Evolutionary conservation across 352 stramenopile genomes (phyloP), one percentile per base, ranked within the genome.

Genomic region (Blastocystis sp.): DNA sequence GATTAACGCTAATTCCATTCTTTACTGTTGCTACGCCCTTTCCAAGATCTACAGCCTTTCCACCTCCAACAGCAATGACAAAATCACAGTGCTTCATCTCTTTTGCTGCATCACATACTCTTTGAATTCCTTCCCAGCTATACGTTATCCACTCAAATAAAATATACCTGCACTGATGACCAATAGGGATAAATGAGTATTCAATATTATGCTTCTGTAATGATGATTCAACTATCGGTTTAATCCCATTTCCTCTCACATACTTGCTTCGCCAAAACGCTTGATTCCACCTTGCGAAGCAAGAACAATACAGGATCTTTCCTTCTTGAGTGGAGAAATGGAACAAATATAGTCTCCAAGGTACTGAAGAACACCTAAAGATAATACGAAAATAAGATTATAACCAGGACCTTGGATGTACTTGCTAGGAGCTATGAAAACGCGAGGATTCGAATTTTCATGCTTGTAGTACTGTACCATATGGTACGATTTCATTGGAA

Each of bases 381-480:
- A 24, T 65, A 19, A 75, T 21, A 46, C 9, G 32, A 42, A 27
- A 49, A 19, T 43, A 4, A n/a, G 46, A 37, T 37, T 49, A 24
- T 4, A 46, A 87, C 77, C 65, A 24, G 77, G 77, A 43, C 77
- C 77, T 54, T 87, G 77, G n/a, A 87, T 87, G 49, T 87, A 87
- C 77, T 87, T 87, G 9, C 39, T 66, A 29, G 77, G 77, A 57
- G 77, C 59, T 35, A 87, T 87, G 29, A 87, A 87, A 24, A 87
- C 59, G 19, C 77, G 35, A 49, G 77, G 77, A 57, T 87, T 87
- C 9, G 71, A 83, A 65, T 83, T 56, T 19, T 21, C 16, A 46
- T 83, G 42, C 71, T 83, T 83, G 29, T 83, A 83, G 29, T 83
- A 83, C 12, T 83, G 71, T n/a, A 63, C 71, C 71, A 83, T 83